Evolutionary conservation across 225 moss, liverwort and hornwort genomes (phyloP), one percentile per base, ranked within the genome.

Genomic region (Marchantia polymorpha): DNA sequence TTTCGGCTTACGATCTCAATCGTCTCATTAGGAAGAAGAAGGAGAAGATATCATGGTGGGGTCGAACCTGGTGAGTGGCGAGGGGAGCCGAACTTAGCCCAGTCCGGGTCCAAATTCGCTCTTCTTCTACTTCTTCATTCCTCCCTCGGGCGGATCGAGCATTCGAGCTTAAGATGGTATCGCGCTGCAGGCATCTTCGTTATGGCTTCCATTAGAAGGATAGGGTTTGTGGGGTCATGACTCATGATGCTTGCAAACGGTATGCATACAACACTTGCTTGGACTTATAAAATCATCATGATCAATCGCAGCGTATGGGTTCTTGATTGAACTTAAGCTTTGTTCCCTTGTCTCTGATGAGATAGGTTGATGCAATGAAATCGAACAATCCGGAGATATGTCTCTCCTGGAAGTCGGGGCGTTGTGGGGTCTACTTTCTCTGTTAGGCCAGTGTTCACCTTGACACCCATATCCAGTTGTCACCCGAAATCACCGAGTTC

Each of bases 381-480:
- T 67, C 30, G 30, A 67, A 67, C 67, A 67, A 67, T 17, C 67
- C 67, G 67, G 67, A 67, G 67, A 67, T 67, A 67, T 67, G 67
- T 67, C 30, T 67, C 29, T 16, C 67, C 67, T 67, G 14, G 67
- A 30, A 67, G 30, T 67, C 30, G 29, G 67, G 56, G 67, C 16
- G 30, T 27, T 29, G 67, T 67, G 67, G 30, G 67, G 30, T 67
- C 67, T 67, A 67, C 26, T 14, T 67, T 1, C 30, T 30, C 13
- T 25, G 11, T 30, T 27, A 12, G 23, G 3, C 58, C 17, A 64
- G 64, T 64, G 4, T 64, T 64, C 23, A 25, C 64, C 26, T 67
- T 31, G 67, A 67, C 67, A 67, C 11, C 67, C 67, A 30, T 29
- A 27, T 67, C 67, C 67, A 67, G 67, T 67, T 67, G 67, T 67